phyloP scores from a whole-genome alignment of 805 yeast species.

The Hanseniaspora lachancei region DNA sequence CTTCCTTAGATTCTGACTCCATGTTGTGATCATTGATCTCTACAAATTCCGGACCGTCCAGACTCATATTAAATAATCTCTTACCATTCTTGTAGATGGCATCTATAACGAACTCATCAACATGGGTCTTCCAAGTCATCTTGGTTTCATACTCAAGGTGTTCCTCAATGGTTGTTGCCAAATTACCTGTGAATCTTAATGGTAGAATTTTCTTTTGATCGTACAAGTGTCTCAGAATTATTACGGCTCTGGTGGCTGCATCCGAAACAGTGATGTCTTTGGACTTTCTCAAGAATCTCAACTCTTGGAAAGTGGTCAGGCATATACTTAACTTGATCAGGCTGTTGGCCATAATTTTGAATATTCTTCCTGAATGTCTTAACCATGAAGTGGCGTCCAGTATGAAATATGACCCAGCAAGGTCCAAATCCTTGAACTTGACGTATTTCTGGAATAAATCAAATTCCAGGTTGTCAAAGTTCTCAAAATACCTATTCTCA shows the following conservation, averaged over 20 bases:
- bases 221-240: constrained; percentile 55
- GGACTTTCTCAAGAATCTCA: constrained; percentile 56
- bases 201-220: constrained; percentile 44
- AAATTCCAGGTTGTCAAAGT: constrained; percentile 10
- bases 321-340: constrained; percentile 54
- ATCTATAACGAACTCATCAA: constrained; percentile 55
- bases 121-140: constrained; percentile 56
- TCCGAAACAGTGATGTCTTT: constrained; percentile 63
- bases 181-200: constrained; percentile 54
- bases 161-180: constrained; percentile 56
- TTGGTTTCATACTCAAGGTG: constrained; percentile 63
- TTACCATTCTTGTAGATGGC: constrained; percentile 34
- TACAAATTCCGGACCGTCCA: constrained; percentile 14
- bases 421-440: neutral
- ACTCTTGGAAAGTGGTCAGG: constrained; percentile 63
- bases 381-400: constrained; percentile 72
- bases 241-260: constrained; percentile 69
- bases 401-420: constrained; percentile 34
- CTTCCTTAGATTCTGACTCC: neutral
- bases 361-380: constrained; percentile 65
- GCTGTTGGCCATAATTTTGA: constrained; percentile 49
- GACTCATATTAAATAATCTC: constrained; percentile 15
- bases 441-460: constrained; percentile 11
- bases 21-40: neutral
- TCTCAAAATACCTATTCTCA: constrained; percentile 12